These are phyloP conservation scores for Diplocarpon rosae DNA, from an alignment of 2,329 filamentous ascomycete species.

Conservation along the genomic window DNA sequence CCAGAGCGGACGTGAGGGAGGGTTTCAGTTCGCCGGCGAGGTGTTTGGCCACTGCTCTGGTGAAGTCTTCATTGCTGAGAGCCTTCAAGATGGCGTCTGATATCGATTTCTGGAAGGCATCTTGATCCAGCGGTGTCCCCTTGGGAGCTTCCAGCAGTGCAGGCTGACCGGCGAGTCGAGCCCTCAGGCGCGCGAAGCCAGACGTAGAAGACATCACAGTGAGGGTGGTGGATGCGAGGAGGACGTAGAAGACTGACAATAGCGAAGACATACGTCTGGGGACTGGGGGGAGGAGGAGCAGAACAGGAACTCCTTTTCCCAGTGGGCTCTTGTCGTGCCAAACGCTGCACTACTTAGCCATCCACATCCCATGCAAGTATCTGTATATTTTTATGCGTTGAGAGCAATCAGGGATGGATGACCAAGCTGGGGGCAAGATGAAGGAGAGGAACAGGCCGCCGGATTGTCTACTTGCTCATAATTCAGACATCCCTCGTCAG, in stretches of 20 bases:
- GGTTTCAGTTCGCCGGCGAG: slow-evolving; percentile 23
- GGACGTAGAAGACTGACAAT: slow-evolving; percentile 6
- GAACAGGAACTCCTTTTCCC: neutral
- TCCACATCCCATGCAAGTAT: slow-evolving; percentile 1
- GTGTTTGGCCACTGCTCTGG: slow-evolving; percentile 22
- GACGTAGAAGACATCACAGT: slow-evolving; percentile 5
- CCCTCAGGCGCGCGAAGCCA: slow-evolving; percentile 5
- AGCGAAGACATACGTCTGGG: slow-evolving; percentile 9
- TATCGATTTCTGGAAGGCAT: slow-evolving; percentile 9
- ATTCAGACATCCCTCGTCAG: neutral
- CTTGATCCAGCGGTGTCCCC: slow-evolving; percentile 3
- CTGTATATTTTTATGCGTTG: slow-evolving; percentile 3
- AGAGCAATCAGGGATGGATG: slow-evolving; percentile 9
- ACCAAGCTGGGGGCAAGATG: slow-evolving; percentile 6
- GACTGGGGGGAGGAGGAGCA: slow-evolving; percentile 1
- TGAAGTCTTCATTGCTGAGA: slow-evolving; percentile 8
- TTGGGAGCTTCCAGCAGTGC: slow-evolving; percentile 1
- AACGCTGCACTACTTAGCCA: neutral
- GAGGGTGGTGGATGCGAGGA: slow-evolving; percentile 4
- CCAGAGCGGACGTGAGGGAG: slow-evolving; percentile 19
- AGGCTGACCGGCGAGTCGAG: slow-evolving; percentile 4
- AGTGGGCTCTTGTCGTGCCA: neutral
- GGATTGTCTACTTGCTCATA: slow-evolving; percentile 4
- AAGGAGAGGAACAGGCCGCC: slow-evolving; percentile 8
- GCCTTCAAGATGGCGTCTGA: slow-evolving; percentile 6